These are phyloP conservation scores for Emmonsiellopsis sp. DNA, from an alignment of 2,329 filamentous ascomycete genomes.

Conservation along the genomic window DNA sequence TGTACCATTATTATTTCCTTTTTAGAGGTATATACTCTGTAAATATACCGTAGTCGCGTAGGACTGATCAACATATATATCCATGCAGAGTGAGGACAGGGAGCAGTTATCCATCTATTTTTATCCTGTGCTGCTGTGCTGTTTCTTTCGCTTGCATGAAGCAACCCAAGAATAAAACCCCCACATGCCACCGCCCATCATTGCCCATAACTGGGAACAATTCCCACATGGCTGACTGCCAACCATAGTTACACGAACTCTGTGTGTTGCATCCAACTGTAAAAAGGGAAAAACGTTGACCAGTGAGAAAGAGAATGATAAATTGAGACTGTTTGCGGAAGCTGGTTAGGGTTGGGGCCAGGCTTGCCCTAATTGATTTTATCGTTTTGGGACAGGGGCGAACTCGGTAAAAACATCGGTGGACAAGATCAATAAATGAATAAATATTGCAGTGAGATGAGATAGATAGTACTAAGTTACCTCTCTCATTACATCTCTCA, in stretches of 20 bases:
- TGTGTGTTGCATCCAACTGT: too few relatives aligned
- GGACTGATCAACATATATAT: neutral
- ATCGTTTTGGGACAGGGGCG: neutral
- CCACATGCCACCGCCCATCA: too few relatives aligned
- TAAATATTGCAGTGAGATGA: neutral
- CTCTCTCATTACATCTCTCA: neutral
- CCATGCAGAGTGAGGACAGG: neutral
- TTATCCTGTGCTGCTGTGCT: neutral
- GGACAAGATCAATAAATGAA: too few relatives aligned
- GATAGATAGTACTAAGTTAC: neutral
- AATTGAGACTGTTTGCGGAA: too few relatives aligned
- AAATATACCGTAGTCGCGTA: too few relatives aligned
- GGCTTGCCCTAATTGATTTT: conserved; percentile 1
- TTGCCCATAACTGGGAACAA: neutral
- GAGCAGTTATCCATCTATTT: neutral
- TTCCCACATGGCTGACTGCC: neutral
- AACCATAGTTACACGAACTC: too few relatives aligned
- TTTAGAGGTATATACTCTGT: neutral
- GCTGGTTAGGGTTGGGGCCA: neutral
- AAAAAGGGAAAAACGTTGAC: neutral
- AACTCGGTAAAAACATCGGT: too few relatives aligned
- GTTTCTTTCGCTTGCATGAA: neutral
- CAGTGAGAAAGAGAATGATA: too few relatives aligned
- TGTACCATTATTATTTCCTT: neutral
- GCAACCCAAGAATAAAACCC: too few relatives aligned